These are phyloP conservation scores for Teunomyces panamensis DNA, from an alignment of 805 yeast species.

Conservation along the genomic window DNA sequence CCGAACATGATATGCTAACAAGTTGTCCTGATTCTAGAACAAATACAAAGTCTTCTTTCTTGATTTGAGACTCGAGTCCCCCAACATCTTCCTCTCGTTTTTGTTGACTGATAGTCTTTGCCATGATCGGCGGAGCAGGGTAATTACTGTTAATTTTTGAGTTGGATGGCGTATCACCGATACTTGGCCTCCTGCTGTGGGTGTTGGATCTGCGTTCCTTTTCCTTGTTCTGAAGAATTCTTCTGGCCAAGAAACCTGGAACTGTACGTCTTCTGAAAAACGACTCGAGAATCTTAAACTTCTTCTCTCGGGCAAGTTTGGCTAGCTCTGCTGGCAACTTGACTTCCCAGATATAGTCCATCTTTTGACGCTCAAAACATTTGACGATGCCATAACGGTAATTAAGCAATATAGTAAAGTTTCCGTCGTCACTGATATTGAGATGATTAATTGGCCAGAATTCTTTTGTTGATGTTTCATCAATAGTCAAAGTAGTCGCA, in stretches of 20 bases:
- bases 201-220: constrained; percentile 7
- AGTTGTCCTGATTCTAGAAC: constrained; percentile 52
- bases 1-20: constrained; percentile 46
- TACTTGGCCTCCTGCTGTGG: constrained; percentile 31
- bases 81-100: constrained; percentile 4
- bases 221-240: constrained; percentile 23
- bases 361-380: constrained; percentile 56
- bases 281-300: constrained; percentile 46
- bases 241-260: constrained; percentile 42
- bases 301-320: constrained; percentile 14
- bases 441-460: constrained; percentile 64
- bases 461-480: constrained; percentile 23
- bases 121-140: constrained; percentile 24
- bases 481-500: constrained; percentile 43
- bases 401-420: constrained; percentile 53
- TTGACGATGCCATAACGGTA: constrained; percentile 48
- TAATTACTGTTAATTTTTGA: constrained; percentile 32
- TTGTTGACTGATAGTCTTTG: constrained; percentile 8
- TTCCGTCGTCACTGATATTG: constrained; percentile 58
- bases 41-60: constrained; percentile 48
- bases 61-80: constrained; percentile 15
- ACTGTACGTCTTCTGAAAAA: constrained; percentile 59
- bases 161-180: constrained; percentile 19
- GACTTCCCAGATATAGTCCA: constrained; percentile 58
- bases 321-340: constrained; percentile 34